These are phyloP conservation scores for Haematococcus lacustris DNA, from an alignment of 139 green algal genomes.

Conservation along the genomic window DNA sequence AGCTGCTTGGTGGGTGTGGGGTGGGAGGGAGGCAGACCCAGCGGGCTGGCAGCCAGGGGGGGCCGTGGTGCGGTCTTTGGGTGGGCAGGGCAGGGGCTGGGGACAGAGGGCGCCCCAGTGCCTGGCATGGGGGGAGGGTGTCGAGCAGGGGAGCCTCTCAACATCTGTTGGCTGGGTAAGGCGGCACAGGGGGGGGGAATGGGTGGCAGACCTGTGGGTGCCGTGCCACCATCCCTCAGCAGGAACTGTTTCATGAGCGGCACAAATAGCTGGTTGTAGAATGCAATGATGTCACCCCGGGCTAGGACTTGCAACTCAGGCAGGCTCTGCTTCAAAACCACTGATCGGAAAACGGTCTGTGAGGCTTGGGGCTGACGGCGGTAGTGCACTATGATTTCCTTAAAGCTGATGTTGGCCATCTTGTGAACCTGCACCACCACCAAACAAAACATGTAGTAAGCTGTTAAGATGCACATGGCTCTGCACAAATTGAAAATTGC, in stretches of 20 bases:
- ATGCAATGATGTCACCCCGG: constrained; percentile 80
- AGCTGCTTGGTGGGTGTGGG: too few relatives aligned
- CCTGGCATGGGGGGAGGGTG: too few relatives aligned
- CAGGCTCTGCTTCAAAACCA: constrained; percentile 54
- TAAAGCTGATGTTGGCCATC: constrained; percentile 55
- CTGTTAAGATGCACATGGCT: background rate
- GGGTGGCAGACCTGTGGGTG: too few relatives aligned
- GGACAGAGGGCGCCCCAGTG: too few relatives aligned
- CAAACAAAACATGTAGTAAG: background rate
- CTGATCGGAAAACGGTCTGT: constrained; percentile 65
- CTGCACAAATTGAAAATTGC: too few relatives aligned
- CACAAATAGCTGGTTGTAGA: constrained; percentile 84
- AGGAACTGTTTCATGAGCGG: constrained; percentile 46
- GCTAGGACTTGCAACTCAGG: constrained; percentile 20
- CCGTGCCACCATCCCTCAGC: constrained; percentile 22
- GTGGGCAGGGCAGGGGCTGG: too few relatives aligned
- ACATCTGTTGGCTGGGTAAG: too few relatives aligned
- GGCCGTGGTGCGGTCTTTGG: too few relatives aligned
- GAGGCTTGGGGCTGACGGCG: constrained; percentile 59
- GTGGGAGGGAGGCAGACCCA: too few relatives aligned
- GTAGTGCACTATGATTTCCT: constrained; percentile 83
- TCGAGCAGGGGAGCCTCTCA: too few relatives aligned
- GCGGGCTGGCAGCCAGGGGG: too few relatives aligned
- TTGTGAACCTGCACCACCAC: constrained; percentile 2
- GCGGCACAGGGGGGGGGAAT: too few relatives aligned